Evolutionary conservation across 176 grass and related monocot genomes (phyloP).

Genomic region (Olyra latifolia): DNA sequence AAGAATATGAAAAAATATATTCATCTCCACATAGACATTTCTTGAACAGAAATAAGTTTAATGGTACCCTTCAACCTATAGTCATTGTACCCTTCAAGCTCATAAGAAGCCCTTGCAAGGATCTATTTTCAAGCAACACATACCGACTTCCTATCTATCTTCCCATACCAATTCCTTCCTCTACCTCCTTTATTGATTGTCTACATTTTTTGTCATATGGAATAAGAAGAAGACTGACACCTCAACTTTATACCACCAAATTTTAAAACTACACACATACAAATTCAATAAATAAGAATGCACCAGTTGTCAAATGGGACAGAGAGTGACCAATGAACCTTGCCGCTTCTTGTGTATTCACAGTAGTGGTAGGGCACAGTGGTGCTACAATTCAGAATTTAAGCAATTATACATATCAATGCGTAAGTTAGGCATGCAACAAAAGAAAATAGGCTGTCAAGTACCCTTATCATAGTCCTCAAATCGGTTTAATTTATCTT

Average conservation of each 20-base stretch:
- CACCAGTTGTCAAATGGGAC: conserved; percentile 73
- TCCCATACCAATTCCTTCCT: conserved; percentile 50
- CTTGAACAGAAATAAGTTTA: conserved; percentile 52
- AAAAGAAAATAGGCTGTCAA: neutral
- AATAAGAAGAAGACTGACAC: conserved; percentile 21
- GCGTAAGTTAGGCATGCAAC: neutral
- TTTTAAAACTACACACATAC: neutral
- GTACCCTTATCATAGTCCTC: conserved; percentile 74
- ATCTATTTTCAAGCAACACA: conserved; percentile 77
- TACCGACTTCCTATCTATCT: conserved; percentile 61
- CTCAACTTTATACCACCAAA: conserved; percentile 22
- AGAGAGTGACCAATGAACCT: conserved; percentile 79
- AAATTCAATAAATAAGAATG: conserved; percentile 13
- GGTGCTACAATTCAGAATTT: conserved; percentile 60
- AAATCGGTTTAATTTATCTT: conserved; percentile 74
- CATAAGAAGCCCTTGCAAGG: conserved; percentile 74
- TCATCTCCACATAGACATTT: too few species aligned
- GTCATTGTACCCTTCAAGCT: conserved; percentile 54
- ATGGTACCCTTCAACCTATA: conserved; percentile 64
- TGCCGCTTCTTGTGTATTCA: conserved; percentile 80
- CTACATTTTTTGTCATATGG: conserved; percentile 82
- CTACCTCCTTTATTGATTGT: conserved; percentile 74
- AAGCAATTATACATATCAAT: neutral
- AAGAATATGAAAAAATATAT: too few species aligned
- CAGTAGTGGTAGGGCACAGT: conserved; percentile 59